Evolutionary conservation across 345 rosid genomes (phyloP), one percentile per base, ranked within the genome.

Genomic region (Noccaea caerulescens): DNA sequence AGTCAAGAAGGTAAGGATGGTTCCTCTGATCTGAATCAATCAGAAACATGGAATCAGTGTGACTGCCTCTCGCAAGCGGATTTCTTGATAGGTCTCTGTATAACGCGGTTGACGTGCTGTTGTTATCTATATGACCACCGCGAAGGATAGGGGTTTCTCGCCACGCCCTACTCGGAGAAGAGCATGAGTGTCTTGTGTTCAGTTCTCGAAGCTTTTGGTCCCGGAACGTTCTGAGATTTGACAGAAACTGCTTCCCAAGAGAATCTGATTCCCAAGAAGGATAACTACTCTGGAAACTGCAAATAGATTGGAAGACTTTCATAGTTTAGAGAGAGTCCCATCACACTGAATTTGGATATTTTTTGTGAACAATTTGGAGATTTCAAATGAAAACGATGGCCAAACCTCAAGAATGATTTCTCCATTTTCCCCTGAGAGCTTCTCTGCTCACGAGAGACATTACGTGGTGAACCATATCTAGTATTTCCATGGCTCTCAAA

Each of bases 381-480:
- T 4, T 45, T 36, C 55, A 55, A 42, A 30, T 13, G 41, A 30
- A 37, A 60, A 53, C 14, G 20, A 47, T 39, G 52, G 20, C 34
- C 82, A 58, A 74, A 95, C 99, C 99, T 86, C 81, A 95, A 83
- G 82, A 95, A 90, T 42, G 99, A 92, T 79, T 95, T 95, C 85
- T 92, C 99, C 87, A 95, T 78, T 86, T 95, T 95, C 70, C 99
- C 99, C 58, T 95, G 98, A 58, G 92, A 92, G 72, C 99, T 95
- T 83, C 91, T 88, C 78, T 78, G 78, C 49, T 71, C 75, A 43
- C 68, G 78, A 55, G 84, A 71, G 39, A 80, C 78, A 53, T 87
- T 80, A 46, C 74, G 50, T 18, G 93, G 96, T 13, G 99, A 92
- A 37, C 86, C 97, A 78, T 95, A 95, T 66, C 80, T 95, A 71